Evolutionary conservation across 2,329 filamentous ascomycete species (phyloP), one percentile per base, ranked within the genome.

Genomic region (Paecilomyces fulvus): DNA sequence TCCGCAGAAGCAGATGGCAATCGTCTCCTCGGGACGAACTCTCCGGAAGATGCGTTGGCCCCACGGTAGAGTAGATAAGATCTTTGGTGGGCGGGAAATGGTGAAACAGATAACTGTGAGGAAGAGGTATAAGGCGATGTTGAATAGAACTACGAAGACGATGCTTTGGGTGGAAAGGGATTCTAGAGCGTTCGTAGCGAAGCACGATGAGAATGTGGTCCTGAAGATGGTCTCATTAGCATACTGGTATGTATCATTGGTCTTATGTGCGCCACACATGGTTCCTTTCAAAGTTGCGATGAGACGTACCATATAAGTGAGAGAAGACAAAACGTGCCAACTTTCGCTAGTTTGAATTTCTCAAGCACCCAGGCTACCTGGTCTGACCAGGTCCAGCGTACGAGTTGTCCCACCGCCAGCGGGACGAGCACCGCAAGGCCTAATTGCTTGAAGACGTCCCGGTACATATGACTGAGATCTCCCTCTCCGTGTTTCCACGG

Each of bases 1-100:
- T 25, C 83, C 85, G 63, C 86, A 89, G 69, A 89, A 89, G 62
- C 86, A 89, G 12, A 88, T 82, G 0, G 87, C 85, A 52, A 89
- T 81, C 0, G 86, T 81, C 63, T 89, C 83, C 57, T 81, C 79
- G 37, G 79, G 80, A 0, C 79, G 72, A 67, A 88, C 59, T 25
- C 59, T 61, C 33, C 59, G 61, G 43, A 74, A 67, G 2, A 72
- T 51, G n/a, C 58, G 51, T 12, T 59, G 54, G 1, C 56, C 61
- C 65, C 61, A 67, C 9, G 30, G 23, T 2, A 55, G 54, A 20
- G 59, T 61, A 4, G 54, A 58, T 2, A 71, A 58, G 2, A 62
- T 43, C 7, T 49, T 57, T 0, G 72, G 72, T 5, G 72, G 72
- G 3, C 67, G 77, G 63, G 79, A 82, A 33, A 77, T 70, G 2